Base-by-base conservation (phyloP, 1,139 yeast genomes). In the Candida tropicalis region DNA sequence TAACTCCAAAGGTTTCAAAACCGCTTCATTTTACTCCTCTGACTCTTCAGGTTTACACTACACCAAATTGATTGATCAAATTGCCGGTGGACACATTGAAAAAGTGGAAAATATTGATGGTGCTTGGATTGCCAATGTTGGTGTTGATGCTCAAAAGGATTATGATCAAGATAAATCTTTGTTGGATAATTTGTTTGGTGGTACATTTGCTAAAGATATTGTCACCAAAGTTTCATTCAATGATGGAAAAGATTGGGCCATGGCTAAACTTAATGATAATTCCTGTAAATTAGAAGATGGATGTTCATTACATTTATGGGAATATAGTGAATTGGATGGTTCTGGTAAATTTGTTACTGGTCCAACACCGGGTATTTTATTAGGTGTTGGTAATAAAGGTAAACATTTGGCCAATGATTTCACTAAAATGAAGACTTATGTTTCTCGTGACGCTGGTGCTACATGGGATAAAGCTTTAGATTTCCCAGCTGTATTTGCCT, bases 381-480 rank as follows among this genome's bases (percentile, higher is more conserved):
- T 87, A 52, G 88, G 79, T 1, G 60, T 77, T 23, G 93, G 91
- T 35, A 63, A 62, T 41, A 72, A 77, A 8, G 84, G 86, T 8
- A 60, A 66, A 31, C 52, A 55, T 4, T 50, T 68, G 5, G 51
- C 48, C 1, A 38, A 53, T 2, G 62, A 66, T 18, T 36, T 58
- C 10, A 44, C 55, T 0, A 57, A 67, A 3, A 51, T 70, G 56
- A 62, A 68, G 15, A 82, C 90, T 1, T 88, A 73, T 60, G 57
- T 87, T 4, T 87, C 96, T 0, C 74, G 87, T 49, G 89, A 89
- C 63, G 93, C 90, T 29, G 97, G 97, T 17, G 62, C 74, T 6
- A 66, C 83, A 0, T 90, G 97, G 97, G 63, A 62, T 32, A 59
- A 70, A 45, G 77, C 82, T 0, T 56, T 82, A 20, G 79, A 80